Evolutionary conservation across 176 grass and related monocot genomes (phyloP), one percentile per base, ranked within the genome.

Genomic region (Eleusine indica): DNA sequence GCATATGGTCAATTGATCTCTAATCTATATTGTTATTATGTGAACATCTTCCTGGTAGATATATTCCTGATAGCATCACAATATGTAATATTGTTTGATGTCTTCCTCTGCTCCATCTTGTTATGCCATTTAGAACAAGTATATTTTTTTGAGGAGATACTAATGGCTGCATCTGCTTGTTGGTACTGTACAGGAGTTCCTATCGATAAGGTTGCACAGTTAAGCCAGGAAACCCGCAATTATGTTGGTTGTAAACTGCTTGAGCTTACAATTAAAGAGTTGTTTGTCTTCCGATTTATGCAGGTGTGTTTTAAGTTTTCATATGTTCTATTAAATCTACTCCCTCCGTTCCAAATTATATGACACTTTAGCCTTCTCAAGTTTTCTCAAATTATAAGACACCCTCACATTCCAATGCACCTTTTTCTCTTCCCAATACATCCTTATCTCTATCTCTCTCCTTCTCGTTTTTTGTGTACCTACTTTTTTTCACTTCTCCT

Each of bases 211-310:
- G 96, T 98, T 32, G 89, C 89, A 85, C 83, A 83, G n/a, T 79
- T 98, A 86, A 89, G 79, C 83, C 96, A 98, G 87, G 89, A 90
- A 84, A 93, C 93, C 32, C 89, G 93, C 42, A 91, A 91, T 62
- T 94, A 94, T 90, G 91, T 98, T 65, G 96, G 96, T 15, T 86
- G 43, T 83, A 95, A 92, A 86, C 84, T 98, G 51, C 93, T 98
- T 68, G 96, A 95, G 82, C 82, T 98, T 68, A 95, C 96, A 78
- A 82, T 95, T 70, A 93, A 95, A 82, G 96, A 98, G 76, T 88
- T 98, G 52, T 98, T 98, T 87, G 85, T 95, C 77, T 96, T 98
- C 82, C 88, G 87, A 75, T 98, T 98, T 85, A 98, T 98, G 96
- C 93, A 98, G 91, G 96, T 77, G 94, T 70, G 92, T 81, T 19